Base-by-base conservation (phyloP, 2,329 filamentous ascomycete genomes). In the Epichloe brachyelytri region DNA sequence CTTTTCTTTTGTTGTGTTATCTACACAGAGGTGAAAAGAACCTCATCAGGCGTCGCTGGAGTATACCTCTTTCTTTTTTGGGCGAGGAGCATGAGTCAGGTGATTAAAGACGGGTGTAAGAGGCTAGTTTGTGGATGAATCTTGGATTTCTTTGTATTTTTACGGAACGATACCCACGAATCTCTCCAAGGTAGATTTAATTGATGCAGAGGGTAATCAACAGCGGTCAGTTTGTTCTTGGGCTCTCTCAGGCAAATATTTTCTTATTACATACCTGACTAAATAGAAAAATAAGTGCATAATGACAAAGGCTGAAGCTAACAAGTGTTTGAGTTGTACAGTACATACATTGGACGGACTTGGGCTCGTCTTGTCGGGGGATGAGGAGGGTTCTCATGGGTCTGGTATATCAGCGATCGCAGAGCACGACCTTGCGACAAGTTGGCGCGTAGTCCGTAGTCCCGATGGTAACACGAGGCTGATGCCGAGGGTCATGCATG, bases 101-200 rank as follows among this genome's bases (percentile, higher is more conserved):
- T 8, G 22, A 12, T 34, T 11, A 5, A 41, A 36, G 38, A 17
- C 17, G 38, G 38, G 10, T 38, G 11, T 30, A 20, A 38, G 15
- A 36, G 33, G 33, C 36, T 36, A 3, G 12, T 19, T 8, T n/a
- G 22, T 20, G 34, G 37, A 41, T 4, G 3, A 30, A 43, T 43
- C 43, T 52, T 46, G 46, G 36, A 33, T 50, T 50, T 44, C 37
- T 37, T 22, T 54, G 48, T 53, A 51, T 22, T 53, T 53, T 43
- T 49, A 46, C 17, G 37, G 26, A 37, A 53, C 48, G 51, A 54
- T 54, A 54, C 51, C 53, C 53, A 41, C 36, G 50, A 50, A 39
- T 51, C 39, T 50, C 34, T 44, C 47, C 34, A 38, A 22, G 40
- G 8, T 30, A 45, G 41, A 2, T 39, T 33, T 7, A 3, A 39